A percentile compares a stretch with the other conserved stretches of the same genome.
phyloP scores from a whole-genome alignment of 768 basidiomycete species.

The Tricholomella constricta region DNA sequence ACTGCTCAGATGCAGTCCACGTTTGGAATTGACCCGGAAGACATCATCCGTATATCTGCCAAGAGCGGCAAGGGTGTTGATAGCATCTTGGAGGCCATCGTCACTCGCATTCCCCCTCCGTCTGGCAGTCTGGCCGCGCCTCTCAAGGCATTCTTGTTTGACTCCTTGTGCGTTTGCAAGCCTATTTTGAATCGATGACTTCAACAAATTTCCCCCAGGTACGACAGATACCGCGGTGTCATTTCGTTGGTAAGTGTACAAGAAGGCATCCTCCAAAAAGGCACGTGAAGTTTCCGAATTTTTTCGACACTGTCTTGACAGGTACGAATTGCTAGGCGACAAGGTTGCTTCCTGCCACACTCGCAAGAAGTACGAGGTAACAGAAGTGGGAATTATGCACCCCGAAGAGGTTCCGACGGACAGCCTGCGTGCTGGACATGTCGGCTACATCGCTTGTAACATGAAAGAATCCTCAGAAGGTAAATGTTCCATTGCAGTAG shows the following conservation, averaged over 20 bases:
- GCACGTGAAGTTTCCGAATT: slow-evolving; percentile 36
- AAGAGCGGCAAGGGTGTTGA: slow-evolving; percentile 90
- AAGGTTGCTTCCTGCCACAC: slow-evolving; percentile 86
- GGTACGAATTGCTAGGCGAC: slow-evolving; percentile 60
- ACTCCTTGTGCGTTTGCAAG: slow-evolving; percentile 69
- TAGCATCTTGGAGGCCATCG: slow-evolving; percentile 73
- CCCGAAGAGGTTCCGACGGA: slow-evolving; percentile 83
- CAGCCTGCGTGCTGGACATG: slow-evolving; percentile 74
- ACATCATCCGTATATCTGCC: slow-evolving; percentile 83
- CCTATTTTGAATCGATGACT: background rate
- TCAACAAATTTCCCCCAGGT: slow-evolving; percentile 46
- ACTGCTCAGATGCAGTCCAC: slow-evolving; percentile 80
- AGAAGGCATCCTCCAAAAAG: slow-evolving; percentile 80
- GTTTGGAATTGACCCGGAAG: slow-evolving; percentile 74
- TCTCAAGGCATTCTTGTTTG: slow-evolving; percentile 88
- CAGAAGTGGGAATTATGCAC: slow-evolving; percentile 86
- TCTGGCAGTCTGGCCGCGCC: slow-evolving; percentile 49
- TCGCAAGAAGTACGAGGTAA: slow-evolving; percentile 85
- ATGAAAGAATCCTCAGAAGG: slow-evolving; percentile 98
- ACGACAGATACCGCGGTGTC: slow-evolving; percentile 94
- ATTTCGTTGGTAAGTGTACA: slow-evolving; percentile 88
- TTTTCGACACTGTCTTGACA: background rate
- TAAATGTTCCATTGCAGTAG: slow-evolving; percentile 28
- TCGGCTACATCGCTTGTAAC: slow-evolving; percentile 89
- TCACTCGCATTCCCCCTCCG: slow-evolving; percentile 86